phyloP scores from a whole-genome alignment of 768 basidiomycete genomes.

The Tubosaeta sp. region DNA sequence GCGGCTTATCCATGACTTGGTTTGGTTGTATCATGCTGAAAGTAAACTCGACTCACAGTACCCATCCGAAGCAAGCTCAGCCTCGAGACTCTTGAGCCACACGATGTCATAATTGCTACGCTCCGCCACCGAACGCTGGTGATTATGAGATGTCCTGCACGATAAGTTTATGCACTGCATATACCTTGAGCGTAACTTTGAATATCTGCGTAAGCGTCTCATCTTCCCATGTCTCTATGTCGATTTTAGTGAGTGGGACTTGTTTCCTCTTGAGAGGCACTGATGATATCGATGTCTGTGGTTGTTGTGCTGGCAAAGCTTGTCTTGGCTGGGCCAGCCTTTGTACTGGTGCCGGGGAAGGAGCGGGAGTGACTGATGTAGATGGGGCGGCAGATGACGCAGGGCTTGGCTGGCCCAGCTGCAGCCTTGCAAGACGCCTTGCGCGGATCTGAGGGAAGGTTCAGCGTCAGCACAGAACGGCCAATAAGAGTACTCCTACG shows the following conservation, averaged over 20 bases:
- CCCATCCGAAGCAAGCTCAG: conserved; percentile 63
- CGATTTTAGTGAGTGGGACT: conserved; percentile 39
- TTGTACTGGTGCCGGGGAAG: conserved; percentile 16
- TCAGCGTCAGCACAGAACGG: not conserved
- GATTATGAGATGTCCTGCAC: conserved; percentile 7
- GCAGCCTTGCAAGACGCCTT: conserved; percentile 86
- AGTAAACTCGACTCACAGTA: conserved; percentile 30
- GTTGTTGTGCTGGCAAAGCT: conserved; percentile 24
- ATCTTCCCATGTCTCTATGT: conserved; percentile 68
- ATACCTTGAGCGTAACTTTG: conserved; percentile 75
- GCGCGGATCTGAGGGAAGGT: conserved; percentile 65
- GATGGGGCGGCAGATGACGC: conserved; percentile 28
- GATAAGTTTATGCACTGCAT: conserved; percentile 21
- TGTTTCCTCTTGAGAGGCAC: conserved; percentile 49
- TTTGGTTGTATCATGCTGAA: not conserved
- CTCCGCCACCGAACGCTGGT: conserved; percentile 56
- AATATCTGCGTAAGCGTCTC: conserved; percentile 64
- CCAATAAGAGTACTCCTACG: conserved; percentile 35
- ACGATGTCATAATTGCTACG: conserved; percentile 62
- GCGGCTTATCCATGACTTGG: conserved; percentile 24
- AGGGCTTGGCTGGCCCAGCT: conserved; percentile 39
- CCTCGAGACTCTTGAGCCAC: conserved; percentile 76
- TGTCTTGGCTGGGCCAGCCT: conserved; percentile 36
- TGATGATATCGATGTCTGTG: conserved; percentile 31
- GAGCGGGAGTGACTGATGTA: conserved; percentile 10